Evolutionary conservation across 202 grass and related monocot species (phyloP).

Genomic region (Digitaria exilis): DNA sequence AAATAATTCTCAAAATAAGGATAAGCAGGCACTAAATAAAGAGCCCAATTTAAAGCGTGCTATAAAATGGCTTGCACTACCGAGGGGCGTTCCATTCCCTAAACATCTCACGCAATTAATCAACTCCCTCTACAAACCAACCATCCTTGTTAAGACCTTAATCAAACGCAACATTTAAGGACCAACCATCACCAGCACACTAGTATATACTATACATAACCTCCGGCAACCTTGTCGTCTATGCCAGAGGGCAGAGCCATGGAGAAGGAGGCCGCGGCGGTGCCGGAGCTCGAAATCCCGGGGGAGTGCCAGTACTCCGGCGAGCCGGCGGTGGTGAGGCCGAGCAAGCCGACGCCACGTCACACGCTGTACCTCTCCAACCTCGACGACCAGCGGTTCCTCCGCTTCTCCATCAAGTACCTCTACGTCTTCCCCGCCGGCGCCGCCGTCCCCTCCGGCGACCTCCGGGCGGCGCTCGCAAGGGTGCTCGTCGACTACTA

Average conservation of each 20-base stretch:
- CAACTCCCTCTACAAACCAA: neutral
- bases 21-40: neutral
- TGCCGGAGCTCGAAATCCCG: constrained; percentile 49
- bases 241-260: neutral
- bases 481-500: constrained; percentile 76
- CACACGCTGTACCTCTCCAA: constrained; percentile 78
- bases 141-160: neutral
- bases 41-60: neutral
- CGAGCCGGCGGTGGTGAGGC: constrained; percentile 48
- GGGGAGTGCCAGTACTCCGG: constrained; percentile 65
- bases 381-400: constrained; percentile 93
- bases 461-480: constrained; percentile 54
- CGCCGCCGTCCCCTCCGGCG: constrained; percentile 37
- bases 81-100: neutral
- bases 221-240: neutral
- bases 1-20: neutral
- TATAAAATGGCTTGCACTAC: neutral
- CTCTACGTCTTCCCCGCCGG: constrained; percentile 59
- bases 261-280: neutral
- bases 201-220: neutral
- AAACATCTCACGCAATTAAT: neutral
- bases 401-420: constrained; percentile 99
- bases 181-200: neutral
- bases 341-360: constrained; percentile 53
- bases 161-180: neutral